Percentiles rank a stretch among this genome's conserved stretches.
Evolutionary conservation across 768 basidiomycete species (phyloP).

Genomic region (Inosperma sp.): DNA sequence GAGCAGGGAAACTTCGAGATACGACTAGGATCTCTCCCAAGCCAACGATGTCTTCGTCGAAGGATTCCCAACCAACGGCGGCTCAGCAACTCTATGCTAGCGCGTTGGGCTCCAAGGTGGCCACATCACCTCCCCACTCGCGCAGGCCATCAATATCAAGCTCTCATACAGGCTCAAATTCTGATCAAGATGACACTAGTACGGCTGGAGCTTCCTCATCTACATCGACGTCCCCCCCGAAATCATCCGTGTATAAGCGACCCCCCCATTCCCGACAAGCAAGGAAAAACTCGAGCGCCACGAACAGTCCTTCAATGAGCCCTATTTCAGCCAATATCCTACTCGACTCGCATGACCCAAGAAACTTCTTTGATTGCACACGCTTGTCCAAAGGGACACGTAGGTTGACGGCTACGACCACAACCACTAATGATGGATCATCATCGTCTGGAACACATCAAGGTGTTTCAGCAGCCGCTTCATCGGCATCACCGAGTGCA

Average conservation of each 20-base stretch:
- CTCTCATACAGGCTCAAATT: conserved; percentile 3
- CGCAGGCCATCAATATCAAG: conserved; percentile 1
- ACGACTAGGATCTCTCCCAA: conserved; percentile 9
- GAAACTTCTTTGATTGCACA: conserved; percentile 22
- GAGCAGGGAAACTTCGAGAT: no score
- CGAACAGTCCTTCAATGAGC: not conserved
- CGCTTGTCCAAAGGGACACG: conserved; percentile 23
- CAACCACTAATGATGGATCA: conserved; percentile 7
- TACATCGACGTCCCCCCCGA: not conserved
- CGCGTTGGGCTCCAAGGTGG: conserved; percentile 10
- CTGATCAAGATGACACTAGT: conserved; percentile 9
- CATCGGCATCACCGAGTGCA: not conserved
- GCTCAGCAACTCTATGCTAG: conserved; percentile 27
- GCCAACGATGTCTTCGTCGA: no score
- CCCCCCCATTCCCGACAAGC: not conserved
- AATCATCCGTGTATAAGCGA: no score
- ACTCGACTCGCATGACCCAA: conserved; percentile 21
- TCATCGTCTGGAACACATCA: not conserved
- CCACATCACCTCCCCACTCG: not conserved
- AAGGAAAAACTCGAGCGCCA: not conserved
- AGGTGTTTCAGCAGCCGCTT: not conserved
- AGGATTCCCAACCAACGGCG: no score
- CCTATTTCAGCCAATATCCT: conserved; percentile 3
- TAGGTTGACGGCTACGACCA: conserved; percentile 21
- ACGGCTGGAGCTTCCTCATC: not conserved